phyloP scores from a whole-genome alignment of 75 land plant species.

The Larix kaempferi region DNA sequence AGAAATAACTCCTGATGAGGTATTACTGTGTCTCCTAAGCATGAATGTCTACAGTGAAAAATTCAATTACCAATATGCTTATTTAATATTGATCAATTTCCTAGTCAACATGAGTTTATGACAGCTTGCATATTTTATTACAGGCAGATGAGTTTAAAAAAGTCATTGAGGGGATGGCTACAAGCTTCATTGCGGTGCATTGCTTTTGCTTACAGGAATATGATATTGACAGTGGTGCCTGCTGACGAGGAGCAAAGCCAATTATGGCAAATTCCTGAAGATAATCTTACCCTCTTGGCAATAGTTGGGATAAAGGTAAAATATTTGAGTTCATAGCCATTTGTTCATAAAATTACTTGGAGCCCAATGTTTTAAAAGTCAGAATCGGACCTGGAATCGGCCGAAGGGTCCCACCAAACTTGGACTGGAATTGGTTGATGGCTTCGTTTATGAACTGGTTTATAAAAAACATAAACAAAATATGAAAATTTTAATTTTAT shows the following conservation, averaged over 20 bases:
- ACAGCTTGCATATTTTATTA: neutral
- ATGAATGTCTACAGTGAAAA: neutral
- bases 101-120: neutral
- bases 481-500: no score
- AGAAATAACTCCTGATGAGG: constrained; percentile 42
- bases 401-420: no score
- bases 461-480: no score
- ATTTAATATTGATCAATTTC: neutral
- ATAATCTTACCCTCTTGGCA: constrained; percentile 55
- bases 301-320: constrained; percentile 83
- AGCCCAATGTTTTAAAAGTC: no score
- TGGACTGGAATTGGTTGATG: no score
- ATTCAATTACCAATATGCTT: neutral
- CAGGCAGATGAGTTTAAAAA: constrained; percentile 43
- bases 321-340: neutral
- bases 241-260: constrained; percentile 31
- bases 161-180: constrained; percentile 83
- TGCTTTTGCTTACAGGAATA: constrained; percentile 69
- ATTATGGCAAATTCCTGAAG: constrained; percentile 68
- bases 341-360: neutral
- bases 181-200: constrained; percentile 71
- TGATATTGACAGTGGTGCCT: constrained; percentile 42
- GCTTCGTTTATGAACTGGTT: no score
- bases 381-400: no score
- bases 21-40: neutral